Percentiles rank a stretch among this genome's conserved stretches.
phyloP scores from a whole-genome alignment of 352 stramenopile species.

The Pythium coloratum region DNA sequence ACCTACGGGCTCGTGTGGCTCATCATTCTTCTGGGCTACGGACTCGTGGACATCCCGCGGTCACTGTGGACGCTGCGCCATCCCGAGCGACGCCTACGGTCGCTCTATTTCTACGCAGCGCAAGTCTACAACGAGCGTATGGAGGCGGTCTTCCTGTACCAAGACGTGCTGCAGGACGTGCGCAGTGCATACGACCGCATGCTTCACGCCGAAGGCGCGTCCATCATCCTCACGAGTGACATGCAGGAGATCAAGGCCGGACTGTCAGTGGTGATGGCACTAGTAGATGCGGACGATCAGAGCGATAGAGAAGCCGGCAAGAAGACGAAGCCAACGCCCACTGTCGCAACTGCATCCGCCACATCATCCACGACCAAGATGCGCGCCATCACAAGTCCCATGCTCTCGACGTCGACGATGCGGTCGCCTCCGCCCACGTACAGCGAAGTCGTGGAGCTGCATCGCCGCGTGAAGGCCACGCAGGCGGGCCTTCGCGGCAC shows the following conservation, averaged over 20 bases:
- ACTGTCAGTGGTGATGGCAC: slow-evolving; percentile 33
- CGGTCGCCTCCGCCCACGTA: slow-evolving; percentile 36
- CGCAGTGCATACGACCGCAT: slow-evolving; percentile 43
- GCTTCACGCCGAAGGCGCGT: slow-evolving; percentile 47
- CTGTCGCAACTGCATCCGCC: background rate
- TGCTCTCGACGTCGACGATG: slow-evolving; percentile 22
- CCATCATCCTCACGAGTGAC: slow-evolving; percentile 66
- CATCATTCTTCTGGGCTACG: slow-evolving; percentile 61
- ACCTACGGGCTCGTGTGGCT: slow-evolving; percentile 68
- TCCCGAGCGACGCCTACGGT: slow-evolving; percentile 40
- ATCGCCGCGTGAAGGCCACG: slow-evolving; percentile 44
- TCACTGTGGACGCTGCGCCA: slow-evolving; percentile 45
- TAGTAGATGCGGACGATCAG: slow-evolving; percentile 32
- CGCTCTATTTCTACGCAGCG: slow-evolving; percentile 52
- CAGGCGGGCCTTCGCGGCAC: slow-evolving; percentile 46
- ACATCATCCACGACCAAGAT: slow-evolving; percentile 2
- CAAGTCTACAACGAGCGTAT: slow-evolving; percentile 66
- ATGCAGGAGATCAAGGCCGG: slow-evolving; percentile 66
- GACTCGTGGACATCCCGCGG: slow-evolving; percentile 60
- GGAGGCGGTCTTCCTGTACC: slow-evolving; percentile 59
- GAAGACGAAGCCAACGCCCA: background rate
- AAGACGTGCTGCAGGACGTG: slow-evolving; percentile 50
- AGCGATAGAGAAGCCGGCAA: background rate
- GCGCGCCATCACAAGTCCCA: slow-evolving; percentile 1
- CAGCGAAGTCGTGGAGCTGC: slow-evolving; percentile 44